These are phyloP conservation scores for Craterostigma plantagineum DNA, from an alignment of 257 asterid genomes.

Conservation along the genomic window DNA sequence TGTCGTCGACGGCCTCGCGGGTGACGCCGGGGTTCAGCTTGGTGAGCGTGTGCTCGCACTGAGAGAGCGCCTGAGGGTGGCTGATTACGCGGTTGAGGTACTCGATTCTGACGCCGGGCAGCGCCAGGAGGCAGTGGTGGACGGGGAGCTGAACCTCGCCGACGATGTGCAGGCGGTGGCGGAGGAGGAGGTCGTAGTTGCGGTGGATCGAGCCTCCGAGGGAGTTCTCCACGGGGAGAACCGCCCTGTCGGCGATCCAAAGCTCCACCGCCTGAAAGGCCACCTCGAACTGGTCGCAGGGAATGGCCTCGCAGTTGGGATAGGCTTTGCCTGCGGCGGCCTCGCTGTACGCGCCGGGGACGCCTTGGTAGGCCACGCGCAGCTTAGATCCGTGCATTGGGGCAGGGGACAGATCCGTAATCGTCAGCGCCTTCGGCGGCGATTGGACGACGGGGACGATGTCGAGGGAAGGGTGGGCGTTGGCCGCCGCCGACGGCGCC, in stretches of 20 bases:
- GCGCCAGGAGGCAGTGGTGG: constrained; percentile 78
- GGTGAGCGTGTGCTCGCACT: constrained; percentile 79
- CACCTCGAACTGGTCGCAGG: constrained; percentile 91
- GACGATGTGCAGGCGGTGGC: constrained; percentile 96
- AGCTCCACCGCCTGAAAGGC: constrained; percentile 97
- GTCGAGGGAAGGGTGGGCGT: constrained; percentile 39
- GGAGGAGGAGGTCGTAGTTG: constrained; percentile 90
- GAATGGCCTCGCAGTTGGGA: constrained; percentile 80
- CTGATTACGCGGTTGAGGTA: constrained; percentile 67
- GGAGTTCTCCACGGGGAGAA: constrained; percentile 85
- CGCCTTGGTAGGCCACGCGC: constrained; percentile 90
- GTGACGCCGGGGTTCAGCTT: constrained; percentile 41
- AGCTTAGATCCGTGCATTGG: constrained; percentile 82
- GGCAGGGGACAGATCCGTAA: constrained; percentile 60
- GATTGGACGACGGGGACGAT: constrained; percentile 27
- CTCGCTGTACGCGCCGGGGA: constrained; percentile 94
- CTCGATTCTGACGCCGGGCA: constrained; percentile 79
- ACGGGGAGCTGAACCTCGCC: constrained; percentile 92
- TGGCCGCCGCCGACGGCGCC: constrained; percentile 46
- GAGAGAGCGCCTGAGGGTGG: constrained; percentile 84
- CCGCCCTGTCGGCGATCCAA: constrained; percentile 96
- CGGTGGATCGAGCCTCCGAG: constrained; percentile 94
- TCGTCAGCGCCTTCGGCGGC: constrained; percentile 50
- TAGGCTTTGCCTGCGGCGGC: constrained; percentile 96
- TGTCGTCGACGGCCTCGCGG: constrained; percentile 84